Evolutionary conservation across 495 filamentous ascomycete species (phyloP).

Genomic region (Penicillium longicatenatum): DNA sequence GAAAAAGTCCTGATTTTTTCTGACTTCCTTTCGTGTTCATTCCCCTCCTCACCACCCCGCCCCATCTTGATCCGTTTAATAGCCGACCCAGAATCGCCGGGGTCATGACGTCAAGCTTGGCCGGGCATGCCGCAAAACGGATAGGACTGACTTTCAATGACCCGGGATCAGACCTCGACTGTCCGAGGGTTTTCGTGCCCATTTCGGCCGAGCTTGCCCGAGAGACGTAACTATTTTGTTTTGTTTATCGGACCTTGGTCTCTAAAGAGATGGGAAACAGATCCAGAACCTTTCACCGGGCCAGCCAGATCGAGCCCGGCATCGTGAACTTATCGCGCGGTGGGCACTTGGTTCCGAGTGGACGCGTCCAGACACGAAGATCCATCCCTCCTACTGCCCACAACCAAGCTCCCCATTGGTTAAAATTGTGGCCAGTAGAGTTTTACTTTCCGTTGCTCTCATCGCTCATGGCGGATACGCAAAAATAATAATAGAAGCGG

Average conservation of each 20-base stretch:
- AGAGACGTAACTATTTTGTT: background rate
- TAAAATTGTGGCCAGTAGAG: background rate
- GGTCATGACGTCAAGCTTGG: constrained; percentile 20
- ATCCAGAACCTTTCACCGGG: background rate
- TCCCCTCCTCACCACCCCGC: background rate
- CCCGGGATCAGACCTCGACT: constrained; percentile 27
- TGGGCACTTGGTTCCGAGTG: constrained; percentile 18
- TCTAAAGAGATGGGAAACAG: background rate
- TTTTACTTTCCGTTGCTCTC: background rate
- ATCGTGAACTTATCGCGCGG: constrained; percentile 5
- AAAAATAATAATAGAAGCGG: constrained; percentile 29
- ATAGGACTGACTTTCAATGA: constrained; percentile 6
- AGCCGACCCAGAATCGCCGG: constrained; percentile 5
- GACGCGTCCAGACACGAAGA: constrained; percentile 24
- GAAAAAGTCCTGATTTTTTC: background rate
- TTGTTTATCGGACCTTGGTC: background rate
- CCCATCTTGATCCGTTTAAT: background rate
- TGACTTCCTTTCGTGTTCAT: background rate
- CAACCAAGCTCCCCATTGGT: constrained; percentile 17
- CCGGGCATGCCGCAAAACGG: constrained; percentile 12
- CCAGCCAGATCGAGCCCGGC: constrained; percentile 1
- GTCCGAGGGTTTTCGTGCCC: constrained; percentile 1
- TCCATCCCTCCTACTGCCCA: constrained; percentile 18
- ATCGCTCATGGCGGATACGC: constrained; percentile 9
- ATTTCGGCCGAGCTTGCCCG: constrained; percentile 7